Conservation (phyloP, 2,329 filamentous ascomycete species). For the Fusarium proliferatum region DNA sequence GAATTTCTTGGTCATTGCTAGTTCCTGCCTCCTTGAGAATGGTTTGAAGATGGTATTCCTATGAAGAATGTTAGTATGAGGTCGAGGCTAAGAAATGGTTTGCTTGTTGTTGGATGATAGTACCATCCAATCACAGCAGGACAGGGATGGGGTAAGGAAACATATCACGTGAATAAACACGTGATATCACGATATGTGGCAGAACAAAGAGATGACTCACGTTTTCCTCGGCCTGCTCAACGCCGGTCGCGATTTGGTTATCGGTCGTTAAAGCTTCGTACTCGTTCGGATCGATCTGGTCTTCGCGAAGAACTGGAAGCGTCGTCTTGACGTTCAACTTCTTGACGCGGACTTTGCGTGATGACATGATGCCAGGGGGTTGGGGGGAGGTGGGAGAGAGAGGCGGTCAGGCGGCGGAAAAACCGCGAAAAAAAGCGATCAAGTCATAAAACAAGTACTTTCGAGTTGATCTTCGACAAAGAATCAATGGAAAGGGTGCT, state of each 20-base stretch:
- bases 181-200: conserved; percentile 57
- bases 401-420: conserved; percentile 63
- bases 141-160: not conserved
- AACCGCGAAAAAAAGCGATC: conserved; percentile 72
- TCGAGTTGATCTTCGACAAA: conserved; percentile 61
- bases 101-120: conserved; percentile 21
- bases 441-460: conserved; percentile 70
- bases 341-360: conserved; percentile 81
- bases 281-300: conserved; percentile 86
- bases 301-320: conserved; percentile 87
- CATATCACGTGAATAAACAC: conserved; percentile 60
- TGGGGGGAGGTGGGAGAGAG: conserved; percentile 51
- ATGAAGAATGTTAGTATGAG: conserved; percentile 47
- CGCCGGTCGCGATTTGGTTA: conserved; percentile 92
- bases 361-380: conserved; percentile 65
- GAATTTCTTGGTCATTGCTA: conserved; percentile 70
- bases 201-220: conserved; percentile 69
- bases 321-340: conserved; percentile 93
- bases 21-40: conserved; percentile 70
- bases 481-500: conserved; percentile 63
- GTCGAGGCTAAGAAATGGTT: not conserved
- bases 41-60: conserved; percentile 97
- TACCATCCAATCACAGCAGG: conserved; percentile 17
- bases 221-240: conserved; percentile 97
- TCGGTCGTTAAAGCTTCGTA: conserved; percentile 88